A percentile compares a stretch with the other conserved stretches of the same genome.
Conservation (phyloP, 2,329 filamentous ascomycete genomes). For the Elsinoe fawcettii region DNA sequence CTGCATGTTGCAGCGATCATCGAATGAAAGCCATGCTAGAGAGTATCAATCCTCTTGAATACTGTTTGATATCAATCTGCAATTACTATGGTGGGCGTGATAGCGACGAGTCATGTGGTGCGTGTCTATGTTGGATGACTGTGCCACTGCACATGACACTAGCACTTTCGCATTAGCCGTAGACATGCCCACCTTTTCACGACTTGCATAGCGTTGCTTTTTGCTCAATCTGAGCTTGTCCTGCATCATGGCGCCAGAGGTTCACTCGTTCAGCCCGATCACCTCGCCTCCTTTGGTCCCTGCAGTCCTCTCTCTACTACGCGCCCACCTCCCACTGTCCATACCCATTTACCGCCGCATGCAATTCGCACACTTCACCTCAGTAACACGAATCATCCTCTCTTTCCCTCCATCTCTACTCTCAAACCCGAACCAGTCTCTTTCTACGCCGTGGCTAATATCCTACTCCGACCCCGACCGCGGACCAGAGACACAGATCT, state of each 20-base stretch:
- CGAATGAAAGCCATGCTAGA: slow-evolving; percentile 1
- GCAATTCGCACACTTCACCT: slow-evolving; percentile 46
- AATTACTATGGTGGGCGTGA: too few species aligned
- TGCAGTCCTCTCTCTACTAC: slow-evolving; percentile 42
- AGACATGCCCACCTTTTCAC: background rate
- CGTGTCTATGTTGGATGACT: too few species aligned
- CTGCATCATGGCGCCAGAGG: background rate
- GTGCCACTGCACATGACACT: too few species aligned
- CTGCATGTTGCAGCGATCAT: background rate
- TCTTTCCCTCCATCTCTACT: slow-evolving; percentile 37
- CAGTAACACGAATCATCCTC: slow-evolving; percentile 22
- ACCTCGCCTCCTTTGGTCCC: slow-evolving; percentile 37
- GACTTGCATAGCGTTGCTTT: background rate
- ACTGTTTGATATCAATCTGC: too few species aligned
- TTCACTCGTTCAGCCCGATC: slow-evolving; percentile 3
- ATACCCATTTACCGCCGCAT: slow-evolving; percentile 56
- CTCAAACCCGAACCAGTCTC: background rate
- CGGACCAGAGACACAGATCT: slow-evolving; percentile 57
- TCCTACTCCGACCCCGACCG: slow-evolving; percentile 55
- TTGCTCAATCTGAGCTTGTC: background rate
- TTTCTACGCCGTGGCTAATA: slow-evolving; percentile 38
- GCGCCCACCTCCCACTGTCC: slow-evolving; percentile 48
- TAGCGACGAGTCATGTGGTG: too few species aligned
- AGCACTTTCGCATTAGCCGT: too few species aligned
- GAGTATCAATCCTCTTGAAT: background rate